phyloP scores from a whole-genome alignment of 225 moss, liverwort and hornwort species.

The Polytrichum commune region DNA sequence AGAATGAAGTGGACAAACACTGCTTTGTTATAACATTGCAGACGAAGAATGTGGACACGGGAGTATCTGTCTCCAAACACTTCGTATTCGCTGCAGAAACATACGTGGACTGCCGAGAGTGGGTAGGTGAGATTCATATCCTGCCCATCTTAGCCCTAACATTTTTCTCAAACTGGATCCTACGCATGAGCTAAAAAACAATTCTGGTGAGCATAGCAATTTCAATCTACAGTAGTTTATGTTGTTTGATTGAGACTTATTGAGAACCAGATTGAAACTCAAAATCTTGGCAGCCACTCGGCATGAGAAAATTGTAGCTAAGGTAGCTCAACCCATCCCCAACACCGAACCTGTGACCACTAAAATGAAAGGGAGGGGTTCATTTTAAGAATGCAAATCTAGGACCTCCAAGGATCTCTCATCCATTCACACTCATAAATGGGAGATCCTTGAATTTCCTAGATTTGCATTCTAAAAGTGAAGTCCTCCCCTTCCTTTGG shows the following conservation, averaged over 20 bases:
- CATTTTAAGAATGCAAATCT: no score
- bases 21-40: constrained; percentile 37
- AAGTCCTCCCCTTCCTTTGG: no score
- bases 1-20: neutral
- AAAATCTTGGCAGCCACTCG: neutral
- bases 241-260: no score
- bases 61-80: constrained; percentile 4
- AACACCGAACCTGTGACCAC: no score
- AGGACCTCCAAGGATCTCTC: no score
- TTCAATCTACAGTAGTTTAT: no score
- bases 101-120: constrained; percentile 25
- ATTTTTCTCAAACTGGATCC: neutral
- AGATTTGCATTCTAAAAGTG: no score
- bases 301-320: neutral
- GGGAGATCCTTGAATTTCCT: no score
- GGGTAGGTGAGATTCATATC: constrained; percentile 23
- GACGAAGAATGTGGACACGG: neutral
- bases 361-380: no score
- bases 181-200: neutral
- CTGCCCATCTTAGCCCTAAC: no score
- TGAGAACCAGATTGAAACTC: neutral
- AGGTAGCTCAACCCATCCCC: no score
- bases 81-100: constrained; percentile 30
- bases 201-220: neutral
- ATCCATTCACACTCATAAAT: no score